phyloP scores from a whole-genome alignment of 2,329 filamentous ascomycete genomes.

The Penicillium sp. region DNA sequence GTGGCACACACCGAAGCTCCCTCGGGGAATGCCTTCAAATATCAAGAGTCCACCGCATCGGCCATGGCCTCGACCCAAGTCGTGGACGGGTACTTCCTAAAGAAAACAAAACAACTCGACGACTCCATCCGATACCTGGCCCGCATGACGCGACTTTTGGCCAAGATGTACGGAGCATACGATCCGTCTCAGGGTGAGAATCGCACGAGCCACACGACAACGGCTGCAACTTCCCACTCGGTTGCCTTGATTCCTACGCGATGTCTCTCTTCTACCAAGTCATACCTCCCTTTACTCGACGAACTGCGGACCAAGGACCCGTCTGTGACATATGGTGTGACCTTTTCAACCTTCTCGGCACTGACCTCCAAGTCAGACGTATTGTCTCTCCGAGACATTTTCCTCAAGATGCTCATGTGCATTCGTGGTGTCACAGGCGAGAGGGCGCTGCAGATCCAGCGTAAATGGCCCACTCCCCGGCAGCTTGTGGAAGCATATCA shows the following conservation, averaged over 20 bases:
- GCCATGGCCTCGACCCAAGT: constrained; percentile 73
- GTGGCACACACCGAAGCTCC: constrained; percentile 50
- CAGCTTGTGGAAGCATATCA: constrained; percentile 66
- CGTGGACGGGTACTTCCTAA: constrained; percentile 72
- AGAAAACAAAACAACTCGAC: constrained; percentile 67
- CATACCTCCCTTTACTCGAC: constrained; percentile 60
- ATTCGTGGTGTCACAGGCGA: constrained; percentile 68
- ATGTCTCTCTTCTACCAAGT: constrained; percentile 53
- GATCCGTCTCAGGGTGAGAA: constrained; percentile 3
- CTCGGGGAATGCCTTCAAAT: constrained; percentile 40
- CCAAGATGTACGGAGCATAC: constrained; percentile 50
- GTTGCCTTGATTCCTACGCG: constrained; percentile 56
- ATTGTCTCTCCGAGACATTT: constrained; percentile 68
- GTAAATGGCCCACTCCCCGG: constrained; percentile 67
- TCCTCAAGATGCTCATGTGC: constrained; percentile 81
- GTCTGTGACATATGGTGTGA: constrained; percentile 53
- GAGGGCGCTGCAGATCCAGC: constrained; percentile 73
- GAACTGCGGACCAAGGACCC: constrained; percentile 51
- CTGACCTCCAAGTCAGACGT: constrained; percentile 69
- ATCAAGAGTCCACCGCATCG: constrained; percentile 62
- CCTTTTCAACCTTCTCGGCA: constrained; percentile 64
- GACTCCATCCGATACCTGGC: constrained; percentile 72
- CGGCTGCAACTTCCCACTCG: constrained; percentile 17
- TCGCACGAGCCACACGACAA: constrained; percentile 36
- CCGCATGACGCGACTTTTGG: constrained; percentile 63